Percentiles rank a stretch among this genome's conserved stretches.
Evolutionary conservation across 2,329 filamentous ascomycete genomes (phyloP).

Genomic region (Tolypocladium inflatum): DNA sequence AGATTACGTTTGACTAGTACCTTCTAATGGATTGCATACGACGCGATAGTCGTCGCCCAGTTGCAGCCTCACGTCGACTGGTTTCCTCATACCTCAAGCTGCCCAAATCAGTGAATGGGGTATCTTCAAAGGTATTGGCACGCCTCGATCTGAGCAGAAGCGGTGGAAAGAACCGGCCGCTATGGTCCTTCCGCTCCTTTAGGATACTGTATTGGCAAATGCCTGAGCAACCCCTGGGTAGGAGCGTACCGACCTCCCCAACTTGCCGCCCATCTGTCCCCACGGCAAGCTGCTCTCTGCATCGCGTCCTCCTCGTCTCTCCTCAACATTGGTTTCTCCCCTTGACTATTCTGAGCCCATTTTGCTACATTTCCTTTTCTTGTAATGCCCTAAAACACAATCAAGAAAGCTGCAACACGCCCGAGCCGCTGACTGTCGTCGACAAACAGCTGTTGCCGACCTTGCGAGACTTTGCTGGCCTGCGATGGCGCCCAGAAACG

Average conservation of each 20-base stretch:
- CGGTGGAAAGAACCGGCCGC: neutral
- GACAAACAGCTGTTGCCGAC: neutral
- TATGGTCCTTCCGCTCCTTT: neutral
- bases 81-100: neutral
- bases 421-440: neutral
- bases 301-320: neutral
- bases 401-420: neutral
- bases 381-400: neutral
- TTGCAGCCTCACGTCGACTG: neutral
- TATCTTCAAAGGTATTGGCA: neutral
- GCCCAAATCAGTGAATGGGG: neutral
- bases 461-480: neutral
- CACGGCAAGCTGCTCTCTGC: neutral
- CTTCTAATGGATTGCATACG: neutral
- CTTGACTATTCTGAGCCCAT: neutral
- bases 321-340: neutral
- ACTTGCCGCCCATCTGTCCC: neutral
- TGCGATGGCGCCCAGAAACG: neutral
- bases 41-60: neutral
- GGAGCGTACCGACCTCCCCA: neutral
- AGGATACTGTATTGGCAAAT: neutral
- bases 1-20: slow-evolving; percentile 14
- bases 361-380: neutral
- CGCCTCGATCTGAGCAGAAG: neutral
- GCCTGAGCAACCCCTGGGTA: neutral